A percentile compares a stretch with the other conserved stretches of the same genome.
Conservation (phyloP, 179 eudicot genomes). For the Silene coronaria region DNA sequence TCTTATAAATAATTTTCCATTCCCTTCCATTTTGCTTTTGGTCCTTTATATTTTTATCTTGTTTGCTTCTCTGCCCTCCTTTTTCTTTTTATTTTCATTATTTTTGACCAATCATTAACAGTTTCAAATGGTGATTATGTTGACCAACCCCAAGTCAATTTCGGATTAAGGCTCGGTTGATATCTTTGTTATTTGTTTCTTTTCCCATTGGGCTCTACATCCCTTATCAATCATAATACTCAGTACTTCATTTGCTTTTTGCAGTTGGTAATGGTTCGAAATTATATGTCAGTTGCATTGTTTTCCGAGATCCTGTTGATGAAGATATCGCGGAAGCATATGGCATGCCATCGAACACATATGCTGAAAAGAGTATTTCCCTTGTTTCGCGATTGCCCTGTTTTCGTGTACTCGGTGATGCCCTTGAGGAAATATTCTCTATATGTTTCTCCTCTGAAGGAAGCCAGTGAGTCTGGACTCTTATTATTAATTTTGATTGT, state of each 20-base stretch:
- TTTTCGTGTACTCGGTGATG: conserved; percentile 57
- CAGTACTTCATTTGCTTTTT: conserved; percentile 7
- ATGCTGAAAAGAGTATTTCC: conserved; percentile 79
- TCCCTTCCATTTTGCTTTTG: neutral
- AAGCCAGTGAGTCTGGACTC: conserved; percentile 49
- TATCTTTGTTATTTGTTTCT: neutral
- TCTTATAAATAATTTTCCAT: neutral
- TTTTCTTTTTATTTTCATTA: too few species aligned
- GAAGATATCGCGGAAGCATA: conserved; percentile 80
- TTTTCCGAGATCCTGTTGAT: conserved; percentile 75
- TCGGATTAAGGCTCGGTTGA: too few species aligned
- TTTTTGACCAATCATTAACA: too few species aligned
- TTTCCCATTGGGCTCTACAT: neutral
- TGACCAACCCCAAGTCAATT: too few species aligned
- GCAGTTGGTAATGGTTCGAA: conserved; percentile 94
- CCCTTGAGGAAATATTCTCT: conserved; percentile 64
- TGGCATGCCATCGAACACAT: conserved; percentile 57
- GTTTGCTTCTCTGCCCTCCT: neutral
- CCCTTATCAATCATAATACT: neutral
- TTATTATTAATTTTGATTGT: conserved; percentile 1
- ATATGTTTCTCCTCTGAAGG: conserved; percentile 69
- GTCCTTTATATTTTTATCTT: neutral
- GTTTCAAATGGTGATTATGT: too few species aligned
- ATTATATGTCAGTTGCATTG: conserved; percentile 80
- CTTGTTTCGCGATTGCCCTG: conserved; percentile 74